Evolutionary conservation across 2,329 filamentous ascomycete genomes (phyloP).

Genomic region (Cephalotrichum gorgonifer): DNA sequence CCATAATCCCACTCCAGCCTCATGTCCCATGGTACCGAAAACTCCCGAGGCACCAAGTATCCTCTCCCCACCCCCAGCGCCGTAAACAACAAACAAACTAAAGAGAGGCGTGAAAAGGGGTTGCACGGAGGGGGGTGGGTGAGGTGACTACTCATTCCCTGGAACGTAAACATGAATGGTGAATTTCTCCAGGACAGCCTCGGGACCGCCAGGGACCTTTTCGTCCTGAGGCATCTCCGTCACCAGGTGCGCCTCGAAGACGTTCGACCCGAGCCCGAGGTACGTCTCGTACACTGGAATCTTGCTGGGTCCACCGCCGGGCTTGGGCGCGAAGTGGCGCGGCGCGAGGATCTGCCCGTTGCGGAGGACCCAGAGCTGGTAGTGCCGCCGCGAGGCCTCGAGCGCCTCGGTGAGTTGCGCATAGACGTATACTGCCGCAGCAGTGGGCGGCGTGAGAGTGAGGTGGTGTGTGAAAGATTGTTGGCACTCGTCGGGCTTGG

Average conservation of each 20-base stretch:
- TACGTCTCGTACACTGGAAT: conserved; percentile 63
- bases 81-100: neutral
- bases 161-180: conserved; percentile 57
- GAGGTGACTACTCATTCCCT: neutral
- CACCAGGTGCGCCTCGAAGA: conserved; percentile 68
- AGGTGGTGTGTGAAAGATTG: conserved; percentile 54
- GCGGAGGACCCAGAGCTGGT: conserved; percentile 62
- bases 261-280: conserved; percentile 63
- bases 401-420: conserved; percentile 54
- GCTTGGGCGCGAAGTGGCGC: neutral
- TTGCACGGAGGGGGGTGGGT: neutral
- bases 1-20: no score
- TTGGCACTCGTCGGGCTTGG: neutral
- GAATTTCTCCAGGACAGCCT: conserved; percentile 69
- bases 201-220: conserved; percentile 45
- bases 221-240: conserved; percentile 55
- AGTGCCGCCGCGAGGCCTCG: conserved; percentile 59
- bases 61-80: neutral
- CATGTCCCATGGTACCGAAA: no score
- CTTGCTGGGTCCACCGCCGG: neutral
- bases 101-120: neutral
- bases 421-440: conserved; percentile 55
- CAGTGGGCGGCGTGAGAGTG: conserved; percentile 41
- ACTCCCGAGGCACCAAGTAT: no score
- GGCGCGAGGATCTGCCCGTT: conserved; percentile 3